Percentiles rank a stretch among this genome's conserved stretches.
Evolutionary conservation across 768 basidiomycete species (phyloP).

Genomic region (Russula compacta): DNA sequence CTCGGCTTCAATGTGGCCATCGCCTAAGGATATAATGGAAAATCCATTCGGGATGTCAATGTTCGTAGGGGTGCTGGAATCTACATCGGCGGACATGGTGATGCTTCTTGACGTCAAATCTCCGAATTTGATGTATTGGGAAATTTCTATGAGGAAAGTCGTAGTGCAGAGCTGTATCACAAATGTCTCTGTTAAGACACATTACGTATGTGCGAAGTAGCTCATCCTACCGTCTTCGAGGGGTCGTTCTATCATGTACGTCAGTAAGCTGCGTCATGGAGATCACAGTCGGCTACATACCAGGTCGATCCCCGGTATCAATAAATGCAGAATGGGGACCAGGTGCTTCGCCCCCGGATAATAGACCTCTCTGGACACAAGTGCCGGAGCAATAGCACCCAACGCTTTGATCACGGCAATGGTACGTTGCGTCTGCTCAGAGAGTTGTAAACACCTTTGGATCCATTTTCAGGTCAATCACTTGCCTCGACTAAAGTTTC

Average conservation of each 20-base stretch:
- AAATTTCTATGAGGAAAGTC: slow-evolving; percentile 62
- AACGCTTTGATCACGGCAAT: slow-evolving; percentile 80
- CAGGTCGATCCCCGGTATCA: slow-evolving; percentile 82
- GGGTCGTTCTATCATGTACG: slow-evolving; percentile 54
- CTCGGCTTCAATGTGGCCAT: slow-evolving; percentile 12
- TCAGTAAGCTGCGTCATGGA: background rate
- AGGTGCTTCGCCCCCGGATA: slow-evolving; percentile 78
- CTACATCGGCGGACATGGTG: slow-evolving; percentile 20
- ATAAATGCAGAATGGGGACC: slow-evolving; percentile 66
- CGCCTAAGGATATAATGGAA: slow-evolving; percentile 28
- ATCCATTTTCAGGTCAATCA: background rate
- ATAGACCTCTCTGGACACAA: slow-evolving; percentile 72
- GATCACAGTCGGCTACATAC: slow-evolving; percentile 32
- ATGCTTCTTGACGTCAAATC: slow-evolving; percentile 39
- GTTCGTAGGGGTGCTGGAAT: slow-evolving; percentile 16
- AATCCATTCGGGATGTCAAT: slow-evolving; percentile 15
- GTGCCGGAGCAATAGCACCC: slow-evolving; percentile 67
- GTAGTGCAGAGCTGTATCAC: slow-evolving; percentile 56
- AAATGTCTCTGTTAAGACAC: slow-evolving; percentile 13
- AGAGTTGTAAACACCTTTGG: background rate
- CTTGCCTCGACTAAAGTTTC: slow-evolving; percentile 78
- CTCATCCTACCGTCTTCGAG: slow-evolving; percentile 52
- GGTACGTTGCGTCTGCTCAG: slow-evolving; percentile 68
- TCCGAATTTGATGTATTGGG: slow-evolving; percentile 66
- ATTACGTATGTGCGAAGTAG: background rate